These are phyloP conservation scores for Tulasnella sp. DNA, from an alignment of 768 basidiomycete species.

Conservation along the genomic window DNA sequence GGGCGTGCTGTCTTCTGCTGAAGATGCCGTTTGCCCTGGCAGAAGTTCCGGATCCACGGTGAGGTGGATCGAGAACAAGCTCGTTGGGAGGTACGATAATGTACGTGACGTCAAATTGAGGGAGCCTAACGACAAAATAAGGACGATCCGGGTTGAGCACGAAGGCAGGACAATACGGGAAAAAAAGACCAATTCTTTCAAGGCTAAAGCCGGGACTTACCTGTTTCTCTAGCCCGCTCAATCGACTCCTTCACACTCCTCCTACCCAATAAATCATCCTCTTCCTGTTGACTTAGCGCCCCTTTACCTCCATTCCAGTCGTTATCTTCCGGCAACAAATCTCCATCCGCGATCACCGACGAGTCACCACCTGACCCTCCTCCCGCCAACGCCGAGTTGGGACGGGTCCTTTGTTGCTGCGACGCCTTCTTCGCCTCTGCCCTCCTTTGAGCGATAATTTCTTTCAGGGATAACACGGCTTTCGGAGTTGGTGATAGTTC, in stretches of 20 bases:
- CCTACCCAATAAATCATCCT: constrained; percentile 24
- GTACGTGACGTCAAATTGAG: constrained; percentile 68
- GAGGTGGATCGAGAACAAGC: constrained; percentile 72
- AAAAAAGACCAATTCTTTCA: neutral
- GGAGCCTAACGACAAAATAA: neutral
- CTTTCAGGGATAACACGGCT: constrained; percentile 14
- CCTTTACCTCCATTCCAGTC: constrained; percentile 2
- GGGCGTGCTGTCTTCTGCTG: constrained; percentile 47
- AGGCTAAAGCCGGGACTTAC: neutral
- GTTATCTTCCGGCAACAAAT: neutral
- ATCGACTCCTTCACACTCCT: constrained; percentile 13
- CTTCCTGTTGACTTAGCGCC: neutral
- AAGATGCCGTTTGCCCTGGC: constrained; percentile 34
- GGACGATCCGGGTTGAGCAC: neutral
- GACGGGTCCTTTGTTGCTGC: neutral
- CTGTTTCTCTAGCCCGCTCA: constrained; percentile 19
- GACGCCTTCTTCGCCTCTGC: constrained; percentile 17
- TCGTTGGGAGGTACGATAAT: constrained; percentile 64
- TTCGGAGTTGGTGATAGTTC: neutral
- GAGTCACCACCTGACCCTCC: neutral
- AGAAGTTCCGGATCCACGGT: constrained; percentile 64
- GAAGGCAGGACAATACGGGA: neutral
- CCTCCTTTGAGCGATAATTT: constrained; percentile 17
- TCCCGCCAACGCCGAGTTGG: neutral
- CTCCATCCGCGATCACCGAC: neutral